Conservation (phyloP, 2,329 filamentous ascomycete genomes). For the Pyricularia sp. region DNA sequence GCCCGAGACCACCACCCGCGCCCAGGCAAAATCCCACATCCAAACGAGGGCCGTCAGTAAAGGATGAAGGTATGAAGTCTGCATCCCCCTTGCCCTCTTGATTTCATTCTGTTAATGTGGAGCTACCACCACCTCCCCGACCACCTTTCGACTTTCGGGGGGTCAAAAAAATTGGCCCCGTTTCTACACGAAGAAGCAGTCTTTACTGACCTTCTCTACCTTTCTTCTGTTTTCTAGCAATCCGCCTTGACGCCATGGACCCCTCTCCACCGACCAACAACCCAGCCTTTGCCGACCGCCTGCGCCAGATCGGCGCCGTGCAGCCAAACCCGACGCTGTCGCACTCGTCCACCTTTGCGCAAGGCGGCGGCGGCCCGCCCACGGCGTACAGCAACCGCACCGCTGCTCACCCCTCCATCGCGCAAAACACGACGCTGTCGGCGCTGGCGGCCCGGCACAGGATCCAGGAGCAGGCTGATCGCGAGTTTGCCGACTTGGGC, state of each 20-base stretch:
- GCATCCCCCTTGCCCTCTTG: not conserved
- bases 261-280: slow-evolving; percentile 24
- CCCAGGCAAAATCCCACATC: slow-evolving; percentile 3
- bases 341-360: slow-evolving; percentile 31
- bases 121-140: too few relatives aligned
- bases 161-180: too few relatives aligned
- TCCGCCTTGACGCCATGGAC: slow-evolving; percentile 25
- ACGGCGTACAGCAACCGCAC: slow-evolving; percentile 6
- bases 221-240: slow-evolving; percentile 16
- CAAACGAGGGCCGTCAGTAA: slow-evolving; percentile 8
- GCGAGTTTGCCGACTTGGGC: slow-evolving; percentile 29
- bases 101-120: not conserved
- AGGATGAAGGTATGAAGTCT: slow-evolving; percentile 8
- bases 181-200: too few relatives aligned
- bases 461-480: slow-evolving; percentile 28
- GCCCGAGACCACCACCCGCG: slow-evolving; percentile 6
- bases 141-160: too few relatives aligned
- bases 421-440: slow-evolving; percentile 31
- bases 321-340: slow-evolving; percentile 41
- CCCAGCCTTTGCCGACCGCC: slow-evolving; percentile 35
- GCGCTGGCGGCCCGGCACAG: slow-evolving; percentile 34
- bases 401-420: slow-evolving; percentile 13
- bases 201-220: not conserved
- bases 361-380: not conserved
- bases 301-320: slow-evolving; percentile 41